A percentile compares a stretch with the other conserved stretches of the same genome.
Evolutionary conservation across 2,329 filamentous ascomycete species (phyloP).

Genomic region (Aureobasidium musti): DNA sequence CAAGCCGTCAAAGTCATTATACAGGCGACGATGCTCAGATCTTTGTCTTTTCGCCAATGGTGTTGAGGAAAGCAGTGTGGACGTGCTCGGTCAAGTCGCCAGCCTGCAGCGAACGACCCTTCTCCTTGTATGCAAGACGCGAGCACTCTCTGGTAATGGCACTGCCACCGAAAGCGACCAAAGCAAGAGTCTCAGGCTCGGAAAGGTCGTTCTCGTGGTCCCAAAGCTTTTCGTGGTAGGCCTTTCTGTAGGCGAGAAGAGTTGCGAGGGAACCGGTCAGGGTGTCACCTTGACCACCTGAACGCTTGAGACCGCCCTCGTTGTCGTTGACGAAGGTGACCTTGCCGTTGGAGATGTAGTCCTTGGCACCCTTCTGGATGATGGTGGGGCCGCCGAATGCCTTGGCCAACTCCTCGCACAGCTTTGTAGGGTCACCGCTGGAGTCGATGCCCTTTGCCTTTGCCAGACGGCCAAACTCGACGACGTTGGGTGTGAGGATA

Average conservation of each 20-base stretch:
- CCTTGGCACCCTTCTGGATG: constrained; percentile 81
- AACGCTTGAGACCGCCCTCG: constrained; percentile 81
- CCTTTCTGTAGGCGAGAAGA: constrained; percentile 81
- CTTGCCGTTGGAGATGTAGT: constrained; percentile 79
- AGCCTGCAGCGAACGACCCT: constrained; percentile 85
- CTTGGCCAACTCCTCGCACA: constrained; percentile 69
- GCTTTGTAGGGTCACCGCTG: constrained; percentile 53
- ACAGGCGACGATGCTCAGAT: constrained; percentile 19
- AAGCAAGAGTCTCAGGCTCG: constrained; percentile 61
- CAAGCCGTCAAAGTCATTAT: constrained; percentile 21
- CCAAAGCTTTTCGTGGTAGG: constrained; percentile 85
- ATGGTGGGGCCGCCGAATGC: constrained; percentile 86
- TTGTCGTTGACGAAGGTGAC: constrained; percentile 75
- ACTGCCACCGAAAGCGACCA: constrained; percentile 85
- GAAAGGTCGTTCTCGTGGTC: constrained; percentile 59
- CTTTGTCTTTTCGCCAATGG: constrained; percentile 67
- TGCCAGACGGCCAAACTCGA: constrained; percentile 84
- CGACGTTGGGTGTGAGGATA: constrained; percentile 91
- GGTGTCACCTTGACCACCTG: constrained; percentile 93
- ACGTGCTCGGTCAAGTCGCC: constrained; percentile 92
- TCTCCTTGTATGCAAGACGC: constrained; percentile 79
- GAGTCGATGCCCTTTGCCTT: constrained; percentile 70
- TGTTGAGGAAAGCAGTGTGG: constrained; percentile 72
- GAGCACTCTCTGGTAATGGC: constrained; percentile 90
- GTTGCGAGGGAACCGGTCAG: constrained; percentile 88